phyloP scores from a whole-genome alignment of 306 rosid species.

The Quercus glauca region DNA sequence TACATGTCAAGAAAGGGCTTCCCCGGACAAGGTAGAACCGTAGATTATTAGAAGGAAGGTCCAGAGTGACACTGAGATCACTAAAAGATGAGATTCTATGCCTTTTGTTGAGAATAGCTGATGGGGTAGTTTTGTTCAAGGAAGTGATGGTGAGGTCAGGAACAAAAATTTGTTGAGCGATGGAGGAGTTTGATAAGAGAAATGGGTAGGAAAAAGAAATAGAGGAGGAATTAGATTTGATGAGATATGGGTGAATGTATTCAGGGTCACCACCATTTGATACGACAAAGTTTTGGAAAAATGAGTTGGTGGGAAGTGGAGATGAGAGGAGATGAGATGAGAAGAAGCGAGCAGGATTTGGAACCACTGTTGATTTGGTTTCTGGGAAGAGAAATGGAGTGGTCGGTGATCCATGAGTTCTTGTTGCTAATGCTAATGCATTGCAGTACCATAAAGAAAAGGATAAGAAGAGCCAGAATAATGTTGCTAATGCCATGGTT shows the following conservation, averaged over 20 bases:
- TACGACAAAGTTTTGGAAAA: constrained; percentile 75
- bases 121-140: constrained; percentile 6
- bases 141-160: constrained; percentile 71
- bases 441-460: not conserved
- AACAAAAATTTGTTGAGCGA: constrained; percentile 53
- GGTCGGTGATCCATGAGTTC: constrained; percentile 3
- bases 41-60: constrained; percentile 67
- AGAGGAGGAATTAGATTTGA: constrained; percentile 56
- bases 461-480: not conserved
- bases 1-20: constrained; percentile 66
- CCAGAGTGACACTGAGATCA: constrained; percentile 77
- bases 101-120: constrained; percentile 15
- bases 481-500: not conserved
- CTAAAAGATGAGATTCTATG: constrained; percentile 57
- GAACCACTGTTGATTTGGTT: constrained; percentile 57
- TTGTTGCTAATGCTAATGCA: not conserved
- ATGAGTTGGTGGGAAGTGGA: constrained; percentile 84
- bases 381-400: constrained; percentile 64
- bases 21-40: constrained; percentile 77
- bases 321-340: constrained; percentile 48
- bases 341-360: constrained; percentile 73
- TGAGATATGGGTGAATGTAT: constrained; percentile 77
- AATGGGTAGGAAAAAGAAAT: constrained; percentile 72
- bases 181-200: constrained; percentile 38
- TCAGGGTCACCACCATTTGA: constrained; percentile 75